Percentiles rank a stretch among this genome's conserved stretches.
Conservation (phyloP, 2,329 filamentous ascomycete genomes). For the Paracorniculantispora psalliotae region DNA sequence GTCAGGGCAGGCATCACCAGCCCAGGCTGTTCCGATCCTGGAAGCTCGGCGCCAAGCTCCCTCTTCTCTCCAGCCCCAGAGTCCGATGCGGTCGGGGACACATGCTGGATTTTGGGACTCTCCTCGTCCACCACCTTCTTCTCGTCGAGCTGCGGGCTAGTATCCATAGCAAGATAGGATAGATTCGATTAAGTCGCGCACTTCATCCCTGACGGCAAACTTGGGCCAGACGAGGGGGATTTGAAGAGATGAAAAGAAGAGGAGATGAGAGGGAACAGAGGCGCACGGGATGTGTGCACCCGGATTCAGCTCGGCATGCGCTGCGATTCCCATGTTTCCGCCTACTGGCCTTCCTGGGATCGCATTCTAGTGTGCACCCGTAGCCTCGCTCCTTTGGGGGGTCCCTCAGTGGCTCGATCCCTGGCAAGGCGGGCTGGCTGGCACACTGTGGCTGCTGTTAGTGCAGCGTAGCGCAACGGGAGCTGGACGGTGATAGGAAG, state of each 20-base stretch:
- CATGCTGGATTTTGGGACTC: background rate
- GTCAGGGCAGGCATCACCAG: constrained; percentile 12
- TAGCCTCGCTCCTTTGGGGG: background rate
- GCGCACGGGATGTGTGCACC: background rate
- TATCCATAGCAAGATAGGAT: background rate
- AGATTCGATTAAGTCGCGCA: background rate
- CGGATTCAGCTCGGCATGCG: background rate
- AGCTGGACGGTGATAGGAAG: constrained; percentile 11
- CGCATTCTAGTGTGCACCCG: background rate
- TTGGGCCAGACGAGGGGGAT: background rate
- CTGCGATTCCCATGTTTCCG: background rate
- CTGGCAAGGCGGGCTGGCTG: background rate
- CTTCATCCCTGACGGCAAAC: constrained; percentile 2
- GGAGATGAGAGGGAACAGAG: background rate
- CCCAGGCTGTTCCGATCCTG: background rate
- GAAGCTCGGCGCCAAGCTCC: background rate
- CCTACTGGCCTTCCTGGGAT: background rate
- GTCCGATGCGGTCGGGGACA: background rate
- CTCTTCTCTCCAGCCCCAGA: background rate
- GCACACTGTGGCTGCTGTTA: constrained; percentile 10
- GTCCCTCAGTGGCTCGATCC: background rate
- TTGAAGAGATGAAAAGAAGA: background rate
- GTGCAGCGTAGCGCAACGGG: constrained; percentile 5
- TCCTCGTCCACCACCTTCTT: background rate
- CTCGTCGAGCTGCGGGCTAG: background rate